Percentiles rank a stretch among this genome's conserved stretches.
These are phyloP conservation scores for Salix brachista DNA, from an alignment of 345 rosid genomes.

Conservation along the genomic window DNA sequence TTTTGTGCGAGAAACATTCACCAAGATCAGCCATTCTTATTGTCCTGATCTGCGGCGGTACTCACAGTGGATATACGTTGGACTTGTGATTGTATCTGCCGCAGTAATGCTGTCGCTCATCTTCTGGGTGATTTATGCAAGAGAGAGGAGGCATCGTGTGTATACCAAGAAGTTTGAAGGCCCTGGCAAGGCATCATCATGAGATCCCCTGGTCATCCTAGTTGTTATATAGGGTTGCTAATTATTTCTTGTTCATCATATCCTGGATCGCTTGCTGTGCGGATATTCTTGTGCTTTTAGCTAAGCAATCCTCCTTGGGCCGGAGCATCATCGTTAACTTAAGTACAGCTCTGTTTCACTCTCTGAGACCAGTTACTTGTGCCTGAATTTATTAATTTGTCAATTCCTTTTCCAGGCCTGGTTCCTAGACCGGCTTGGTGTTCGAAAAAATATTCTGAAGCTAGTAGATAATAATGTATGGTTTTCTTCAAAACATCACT, in stretches of 20 bases:
- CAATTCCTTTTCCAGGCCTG: too few relatives aligned
- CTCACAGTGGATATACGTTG: slow-evolving; percentile 70
- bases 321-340: background rate
- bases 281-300: background rate
- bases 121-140: slow-evolving; percentile 86
- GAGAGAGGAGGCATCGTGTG: slow-evolving; percentile 80
- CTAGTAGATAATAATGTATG: too few relatives aligned
- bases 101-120: slow-evolving; percentile 87
- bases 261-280: background rate
- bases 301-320: background rate
- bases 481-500: too few relatives aligned
- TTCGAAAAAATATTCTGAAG: too few relatives aligned
- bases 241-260: background rate
- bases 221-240: background rate
- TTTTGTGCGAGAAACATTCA: slow-evolving; percentile 73
- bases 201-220: background rate
- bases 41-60: slow-evolving; percentile 64
- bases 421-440: too few relatives aligned
- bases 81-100: slow-evolving; percentile 66
- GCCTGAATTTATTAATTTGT: too few relatives aligned
- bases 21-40: slow-evolving; percentile 39
- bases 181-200: slow-evolving; percentile 29
- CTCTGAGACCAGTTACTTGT: too few relatives aligned
- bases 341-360: background rate
- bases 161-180: slow-evolving; percentile 54